A percentile compares a stretch with the other conserved stretches of the same genome.
Evolutionary conservation across 306 rosid genomes (phyloP).

Genomic region (Quercus parvula): DNA sequence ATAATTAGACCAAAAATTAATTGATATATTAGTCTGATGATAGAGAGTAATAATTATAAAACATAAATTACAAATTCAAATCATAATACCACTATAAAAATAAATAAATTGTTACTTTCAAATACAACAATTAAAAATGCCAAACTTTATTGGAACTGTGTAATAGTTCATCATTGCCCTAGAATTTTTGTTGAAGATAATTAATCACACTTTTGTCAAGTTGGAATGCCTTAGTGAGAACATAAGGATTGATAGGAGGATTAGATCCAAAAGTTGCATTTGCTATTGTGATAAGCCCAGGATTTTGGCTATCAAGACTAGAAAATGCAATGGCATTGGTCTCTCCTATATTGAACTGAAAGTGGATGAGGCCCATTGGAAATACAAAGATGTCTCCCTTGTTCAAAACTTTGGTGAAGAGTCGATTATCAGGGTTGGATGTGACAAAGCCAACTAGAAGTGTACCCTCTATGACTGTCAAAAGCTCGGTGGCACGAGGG

Average conservation of each 20-base stretch:
- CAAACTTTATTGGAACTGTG: not conserved
- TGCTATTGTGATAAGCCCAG: not conserved
- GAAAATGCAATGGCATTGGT: not conserved
- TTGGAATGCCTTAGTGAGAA: not conserved
- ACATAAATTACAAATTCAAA: too few species aligned
- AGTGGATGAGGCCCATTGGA: not conserved
- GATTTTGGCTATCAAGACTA: not conserved
- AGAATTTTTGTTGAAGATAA: not conserved
- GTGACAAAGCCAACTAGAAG: too few species aligned
- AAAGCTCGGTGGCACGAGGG: too few species aligned
- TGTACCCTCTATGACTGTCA: too few species aligned
- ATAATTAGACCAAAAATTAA: too few species aligned
- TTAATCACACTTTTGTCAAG: not conserved
- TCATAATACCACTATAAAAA: too few species aligned
- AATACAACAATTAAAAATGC: not conserved
- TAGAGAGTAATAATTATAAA: too few species aligned
- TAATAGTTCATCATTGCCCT: not conserved
- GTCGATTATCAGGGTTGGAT: too few species aligned
- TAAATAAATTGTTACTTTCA: too few species aligned
- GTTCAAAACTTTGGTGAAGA: not conserved
- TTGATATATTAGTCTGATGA: too few species aligned
- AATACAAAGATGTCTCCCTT: not conserved
- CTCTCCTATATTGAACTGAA: not conserved
- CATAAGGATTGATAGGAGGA: not conserved
- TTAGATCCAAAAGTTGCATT: not conserved